Conservation (phyloP, 345 rosid species). For the Eucalyptus pauciflora region DNA sequence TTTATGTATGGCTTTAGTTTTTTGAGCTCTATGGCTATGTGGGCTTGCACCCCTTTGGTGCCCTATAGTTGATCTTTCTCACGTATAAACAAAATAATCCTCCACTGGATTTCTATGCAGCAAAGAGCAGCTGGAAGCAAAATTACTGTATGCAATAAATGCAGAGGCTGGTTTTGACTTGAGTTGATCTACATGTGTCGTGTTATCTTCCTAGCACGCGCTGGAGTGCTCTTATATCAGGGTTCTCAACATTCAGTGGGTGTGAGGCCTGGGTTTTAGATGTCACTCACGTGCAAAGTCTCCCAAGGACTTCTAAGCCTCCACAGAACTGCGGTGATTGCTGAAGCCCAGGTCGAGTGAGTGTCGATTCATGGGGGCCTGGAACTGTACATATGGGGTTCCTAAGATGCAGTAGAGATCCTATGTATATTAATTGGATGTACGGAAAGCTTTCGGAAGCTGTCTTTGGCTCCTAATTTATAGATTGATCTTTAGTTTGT, state of each 20-base stretch:
- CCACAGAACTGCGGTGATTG: neutral
- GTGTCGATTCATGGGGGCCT: neutral
- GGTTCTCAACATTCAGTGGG: neutral
- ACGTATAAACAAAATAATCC: neutral
- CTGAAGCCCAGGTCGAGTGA: neutral
- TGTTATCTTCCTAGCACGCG: constrained; percentile 6
- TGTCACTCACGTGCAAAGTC: neutral
- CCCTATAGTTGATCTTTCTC: neutral
- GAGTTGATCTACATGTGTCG: constrained; percentile 38
- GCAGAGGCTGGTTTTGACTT: constrained; percentile 99
- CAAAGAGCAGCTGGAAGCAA: constrained; percentile 81
- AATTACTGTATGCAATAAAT: constrained; percentile 80
- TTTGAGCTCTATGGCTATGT: neutral
- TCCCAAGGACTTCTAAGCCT: neutral
- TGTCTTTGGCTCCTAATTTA: neutral
- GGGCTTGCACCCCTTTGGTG: neutral
- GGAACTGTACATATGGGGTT: neutral
- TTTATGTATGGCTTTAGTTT: neutral
- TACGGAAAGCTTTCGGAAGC: neutral
- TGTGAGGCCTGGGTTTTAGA: neutral
- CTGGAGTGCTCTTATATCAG: neutral
- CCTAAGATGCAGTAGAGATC: neutral
- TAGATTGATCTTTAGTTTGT: neutral
- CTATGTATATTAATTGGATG: neutral
- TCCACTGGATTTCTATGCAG: constrained; percentile 26